Conservation (phyloP, 192 early-diverging fungal genomes). For the Obelidium mucronatum region DNA sequence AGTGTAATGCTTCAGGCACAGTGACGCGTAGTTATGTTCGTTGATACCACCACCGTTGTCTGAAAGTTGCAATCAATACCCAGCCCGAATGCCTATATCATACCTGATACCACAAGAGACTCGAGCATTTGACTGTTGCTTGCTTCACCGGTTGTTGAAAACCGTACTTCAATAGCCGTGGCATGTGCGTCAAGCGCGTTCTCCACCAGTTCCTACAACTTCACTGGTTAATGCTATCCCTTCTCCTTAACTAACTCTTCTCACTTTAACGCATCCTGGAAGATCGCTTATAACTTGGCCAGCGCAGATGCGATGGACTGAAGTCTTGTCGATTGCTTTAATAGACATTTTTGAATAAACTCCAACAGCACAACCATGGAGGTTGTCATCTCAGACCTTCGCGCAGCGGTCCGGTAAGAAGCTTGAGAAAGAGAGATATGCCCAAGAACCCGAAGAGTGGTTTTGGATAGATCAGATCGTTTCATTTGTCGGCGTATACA, state of each 20-base stretch:
- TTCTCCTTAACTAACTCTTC: background rate
- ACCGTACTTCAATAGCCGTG: conserved; percentile 78
- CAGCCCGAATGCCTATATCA: background rate
- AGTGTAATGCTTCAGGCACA: conserved; percentile 90
- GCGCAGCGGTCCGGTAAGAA: background rate
- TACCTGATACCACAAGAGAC: conserved; percentile 69
- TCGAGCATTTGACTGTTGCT: conserved; percentile 83
- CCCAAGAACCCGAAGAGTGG: too few species aligned
- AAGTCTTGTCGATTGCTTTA: conserved; percentile 43
- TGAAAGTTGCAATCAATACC: too few species aligned
- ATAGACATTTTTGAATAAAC: conserved; percentile 11
- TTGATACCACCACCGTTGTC: conserved; percentile 92
- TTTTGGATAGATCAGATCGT: too few species aligned
- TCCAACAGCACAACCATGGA: background rate
- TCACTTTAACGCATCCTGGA: conserved; percentile 73
- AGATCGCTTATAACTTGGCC: conserved; percentile 91
- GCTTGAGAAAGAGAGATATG: too few species aligned
- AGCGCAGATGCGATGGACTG: conserved; percentile 77
- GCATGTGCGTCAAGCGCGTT: conserved; percentile 92
- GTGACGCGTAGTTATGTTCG: conserved; percentile 60
- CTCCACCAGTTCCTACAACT: conserved; percentile 93
- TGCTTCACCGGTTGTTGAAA: conserved; percentile 60
- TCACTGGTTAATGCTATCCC: background rate
- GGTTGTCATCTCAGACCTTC: background rate
- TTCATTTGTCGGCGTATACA: too few species aligned